Base-by-base conservation (phyloP, 495 filamentous ascomycete genomes). In the Hyaloscypha hepaticicola region DNA sequence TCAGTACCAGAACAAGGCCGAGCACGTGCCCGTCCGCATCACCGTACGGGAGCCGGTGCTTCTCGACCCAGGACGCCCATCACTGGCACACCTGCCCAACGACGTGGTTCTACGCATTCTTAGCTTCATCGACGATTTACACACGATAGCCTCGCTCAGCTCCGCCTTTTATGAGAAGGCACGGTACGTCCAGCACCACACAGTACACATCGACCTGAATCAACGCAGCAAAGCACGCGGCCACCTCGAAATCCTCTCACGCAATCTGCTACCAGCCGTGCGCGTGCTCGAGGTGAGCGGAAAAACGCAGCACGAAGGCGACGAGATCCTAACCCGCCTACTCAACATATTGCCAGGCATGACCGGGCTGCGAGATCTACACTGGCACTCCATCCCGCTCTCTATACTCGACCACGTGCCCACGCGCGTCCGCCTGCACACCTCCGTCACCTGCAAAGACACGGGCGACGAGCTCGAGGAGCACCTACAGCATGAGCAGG, bases 141-240 rank as follows among this genome's bases (percentile, higher is more conserved):
- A 48, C 34, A 61, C 34, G 49, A 50, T 66, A 38, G 63, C 63
- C 19, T 34, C 58, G 21, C 27, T 66, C 41, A 48, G 58, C 33
- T 66, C 64, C 29, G 27, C 24, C 57, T 60, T 66, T 8, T 66
- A 66, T 45, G 26, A 22, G 26, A 29, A 61, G 26, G 64, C 64
- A 26, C 64, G 58, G 19, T 55, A 62, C 45, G 64, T 66, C 38
- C 64, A 66, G 64, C 58, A 66, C 28, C 58, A 28, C 58, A 52
- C 60, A 3, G 26, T 66, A 22, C 29, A 55, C 53, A 61, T 66
- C 58, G 25, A 61, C 38, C 64, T 66, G 12, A 28, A 55, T 24
- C 12, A 33, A 48, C 26, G 27, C 58, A 61, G 26, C 45, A 25
- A 55, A 3, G 25, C n/a, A 8, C 12, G 2, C 16, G 28, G 55